These are phyloP conservation scores for Herpetomonas muscarum DNA, from an alignment of 208 protist species.

Conservation along the genomic window DNA sequence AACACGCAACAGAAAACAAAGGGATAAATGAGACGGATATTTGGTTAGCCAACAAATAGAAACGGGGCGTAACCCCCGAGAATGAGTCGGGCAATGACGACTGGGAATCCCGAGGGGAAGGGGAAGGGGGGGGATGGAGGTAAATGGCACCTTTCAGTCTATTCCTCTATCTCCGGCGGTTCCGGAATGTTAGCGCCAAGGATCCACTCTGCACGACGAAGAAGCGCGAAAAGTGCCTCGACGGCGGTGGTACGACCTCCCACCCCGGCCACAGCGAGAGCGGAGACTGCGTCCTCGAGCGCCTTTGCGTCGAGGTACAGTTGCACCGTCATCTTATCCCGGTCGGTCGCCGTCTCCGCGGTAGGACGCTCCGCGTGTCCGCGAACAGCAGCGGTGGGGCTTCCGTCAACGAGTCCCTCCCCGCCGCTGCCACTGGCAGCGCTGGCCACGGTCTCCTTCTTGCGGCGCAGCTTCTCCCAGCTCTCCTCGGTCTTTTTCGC, in stretches of 20 bases:
- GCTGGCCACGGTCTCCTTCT: constrained; percentile 35
- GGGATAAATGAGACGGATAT: too few relatives aligned
- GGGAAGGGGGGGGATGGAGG: too few relatives aligned
- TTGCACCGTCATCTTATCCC: constrained; percentile 87
- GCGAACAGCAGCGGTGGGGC: neutral
- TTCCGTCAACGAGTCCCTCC: neutral
- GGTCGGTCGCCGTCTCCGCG: constrained; percentile 62
- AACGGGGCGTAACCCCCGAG: too few relatives aligned
- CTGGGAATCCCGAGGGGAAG: too few relatives aligned
- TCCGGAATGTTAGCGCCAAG: constrained; percentile 61
- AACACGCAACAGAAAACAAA: too few relatives aligned
- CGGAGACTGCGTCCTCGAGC: constrained; percentile 19
- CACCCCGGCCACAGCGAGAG: constrained; percentile 8
- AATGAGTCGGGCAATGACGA: too few relatives aligned
- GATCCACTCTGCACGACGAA: constrained; percentile 78
- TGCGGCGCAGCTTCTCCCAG: constrained; percentile 83
- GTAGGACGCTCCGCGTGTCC: constrained; percentile 20
- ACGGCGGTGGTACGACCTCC: constrained; percentile 11
- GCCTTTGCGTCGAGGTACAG: constrained; percentile 73
- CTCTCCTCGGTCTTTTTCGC: constrained; percentile 86
- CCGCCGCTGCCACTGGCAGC: neutral
- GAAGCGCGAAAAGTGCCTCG: constrained; percentile 28
- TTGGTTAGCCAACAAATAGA: too few relatives aligned
- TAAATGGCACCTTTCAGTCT: too few relatives aligned
- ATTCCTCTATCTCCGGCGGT: constrained; percentile 59